Base-by-base conservation (phyloP, 208 protist genomes). In the Trypanosoma vivax region DNA sequence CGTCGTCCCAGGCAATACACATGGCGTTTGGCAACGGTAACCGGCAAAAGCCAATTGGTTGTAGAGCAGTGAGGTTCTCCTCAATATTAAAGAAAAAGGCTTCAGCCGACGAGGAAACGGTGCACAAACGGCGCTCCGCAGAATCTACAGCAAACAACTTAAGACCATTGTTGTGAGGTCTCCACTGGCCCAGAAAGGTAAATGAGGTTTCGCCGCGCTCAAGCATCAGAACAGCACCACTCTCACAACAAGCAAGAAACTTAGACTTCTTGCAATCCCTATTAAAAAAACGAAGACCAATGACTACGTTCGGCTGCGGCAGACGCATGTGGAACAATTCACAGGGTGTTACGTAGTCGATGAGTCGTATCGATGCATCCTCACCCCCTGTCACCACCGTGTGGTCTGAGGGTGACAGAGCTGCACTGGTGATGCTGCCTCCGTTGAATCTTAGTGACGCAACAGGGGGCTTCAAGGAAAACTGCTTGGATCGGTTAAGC, bases 81-180 rank as follows among this genome's bases (percentile, higher is more conserved):
- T 16, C 33, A n/a, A 90, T 67, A 0, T 59, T 49, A 50, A 98
- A 94, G 73, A 98, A 97, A 55, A 98, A 98, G n/a, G 95, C 63
- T 7, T 76, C 88, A 1, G 79, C 80, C 53, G 95, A 73, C 4
- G 25, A 52, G 2, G 89, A 77, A 16, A 85, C 70, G 24, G 92
- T 97, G 14, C 79, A 96, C 2, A 98, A 63, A 39, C 67, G 63
- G 9, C 61, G 51, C 25, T 80, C 79, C 14, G 73, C 65, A 11
- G 64, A 42, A 34, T 76, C 77, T 14, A 96, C 68, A 0, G 66
- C 73, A 25, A 97, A 30, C 2, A 72, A 34, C 33, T 76, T 71
- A 9, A 91, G 63, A 2, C 70, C 76, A 29, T 62, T 58, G 14
- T 49, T 72, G 61, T 94, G 87, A 14, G 87, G 79, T 40, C 71